Base-by-base conservation (phyloP, 108 stramenopile species). In the Skeletonema potamos region DNA sequence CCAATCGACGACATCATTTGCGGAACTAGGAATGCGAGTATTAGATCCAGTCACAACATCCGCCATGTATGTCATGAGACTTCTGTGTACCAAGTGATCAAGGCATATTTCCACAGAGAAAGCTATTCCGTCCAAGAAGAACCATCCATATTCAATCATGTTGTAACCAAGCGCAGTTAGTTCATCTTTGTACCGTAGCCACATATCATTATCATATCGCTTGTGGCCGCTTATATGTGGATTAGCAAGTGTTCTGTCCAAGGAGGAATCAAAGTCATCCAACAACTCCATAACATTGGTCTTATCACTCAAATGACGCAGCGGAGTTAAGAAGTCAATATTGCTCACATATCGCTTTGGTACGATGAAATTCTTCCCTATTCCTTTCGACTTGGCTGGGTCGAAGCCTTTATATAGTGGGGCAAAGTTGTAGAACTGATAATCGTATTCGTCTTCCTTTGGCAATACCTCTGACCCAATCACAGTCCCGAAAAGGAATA, bases 341-440 rank as follows among this genome's bases (percentile, higher is more conserved):
- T 80, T 79, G 28, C 70, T 73, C 6, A 91, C 82, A 63, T 91
- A 91, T 29, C 85, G 77, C 44, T 91, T 91, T 24, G 90, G 90
- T 1, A 86, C 84, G 18, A 91, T 57, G 62, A 90, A 87, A 28
- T 85, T 81, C 73, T 87, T 87, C 18, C 87, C 87, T 3, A 69
- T 61, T 18, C 66, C 66, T 11, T 82, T 72, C 11, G 72, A 76
- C 10, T 67, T 76, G 20, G 76, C 75, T 0, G 88, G 88, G 64
- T 89, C 85, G 30, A 76, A 89, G 34, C 90, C 90, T 18, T 83
- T 83, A 66, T 83, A 86, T 18, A 91, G 26, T 4, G 86, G 86
- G 11, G 86, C 90, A 73, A 91, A 91, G 62, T 91, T 91, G 74
- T 87, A 88, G 56, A 88, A 91, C 43, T 88, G 73, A 63, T 64